Evolutionary conservation across 768 basidiomycete genomes (phyloP).

Genomic region (Neoboletus magnificus): DNA sequence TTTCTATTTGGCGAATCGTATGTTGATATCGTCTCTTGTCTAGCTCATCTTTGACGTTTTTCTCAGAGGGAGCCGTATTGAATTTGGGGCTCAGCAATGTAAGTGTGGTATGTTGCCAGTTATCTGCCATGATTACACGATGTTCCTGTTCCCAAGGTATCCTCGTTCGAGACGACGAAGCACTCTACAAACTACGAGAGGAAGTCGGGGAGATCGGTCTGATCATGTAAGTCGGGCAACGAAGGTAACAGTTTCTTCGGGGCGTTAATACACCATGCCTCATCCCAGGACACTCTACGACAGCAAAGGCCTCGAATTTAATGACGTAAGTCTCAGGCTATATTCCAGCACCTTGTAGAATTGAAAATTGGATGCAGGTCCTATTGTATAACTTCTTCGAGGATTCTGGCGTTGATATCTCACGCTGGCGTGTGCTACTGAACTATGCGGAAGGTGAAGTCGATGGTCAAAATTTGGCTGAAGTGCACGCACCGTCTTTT

Average conservation of each 20-base stretch:
- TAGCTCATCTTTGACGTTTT: conserved; percentile 8
- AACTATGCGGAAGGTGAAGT: conserved; percentile 23
- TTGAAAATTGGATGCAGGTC: too few relatives aligned
- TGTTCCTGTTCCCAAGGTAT: conserved; percentile 45
- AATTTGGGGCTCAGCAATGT: conserved; percentile 70
- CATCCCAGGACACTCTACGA: conserved; percentile 29
- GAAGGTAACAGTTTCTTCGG: background rate
- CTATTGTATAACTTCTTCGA: too few relatives aligned
- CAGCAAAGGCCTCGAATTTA: conserved; percentile 31
- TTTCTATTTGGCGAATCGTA: conserved; percentile 48
- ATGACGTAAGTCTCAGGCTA: conserved; percentile 10
- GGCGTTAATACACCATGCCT: too few relatives aligned
- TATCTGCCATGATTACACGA: background rate
- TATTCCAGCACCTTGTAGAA: background rate
- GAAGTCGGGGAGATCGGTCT: too few relatives aligned
- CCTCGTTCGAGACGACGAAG: too few relatives aligned
- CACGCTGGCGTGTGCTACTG: too few relatives aligned
- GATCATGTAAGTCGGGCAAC: too few relatives aligned
- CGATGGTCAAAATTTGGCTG: conserved; percentile 8
- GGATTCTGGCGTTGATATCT: too few relatives aligned
- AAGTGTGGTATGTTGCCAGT: conserved; percentile 1
- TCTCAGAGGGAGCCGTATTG: conserved; percentile 41
- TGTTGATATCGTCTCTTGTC: background rate
- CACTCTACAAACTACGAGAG: conserved; percentile 42
- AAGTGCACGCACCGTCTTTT: conserved; percentile 42